Evolutionary conservation across 768 basidiomycete species (phyloP).

Genomic region (Collybia sp.): DNA sequence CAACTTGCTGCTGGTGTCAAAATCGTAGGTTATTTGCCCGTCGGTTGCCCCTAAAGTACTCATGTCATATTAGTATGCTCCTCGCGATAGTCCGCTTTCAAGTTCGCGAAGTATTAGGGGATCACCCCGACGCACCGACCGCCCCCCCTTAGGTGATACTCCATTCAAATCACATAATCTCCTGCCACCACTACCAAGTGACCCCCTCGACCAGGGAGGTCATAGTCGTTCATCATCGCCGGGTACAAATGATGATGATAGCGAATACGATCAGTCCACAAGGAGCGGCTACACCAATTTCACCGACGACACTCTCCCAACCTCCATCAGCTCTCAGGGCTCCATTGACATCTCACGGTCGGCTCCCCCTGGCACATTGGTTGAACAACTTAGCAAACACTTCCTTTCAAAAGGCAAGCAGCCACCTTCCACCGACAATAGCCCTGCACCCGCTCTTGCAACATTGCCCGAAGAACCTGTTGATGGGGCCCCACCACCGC

Average conservation of each 20-base stretch:
- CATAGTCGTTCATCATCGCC: constrained; percentile 39
- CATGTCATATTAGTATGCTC: constrained; percentile 48
- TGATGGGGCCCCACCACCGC: constrained; percentile 10
- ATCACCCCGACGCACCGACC: constrained; percentile 58
- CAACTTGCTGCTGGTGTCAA: constrained; percentile 73
- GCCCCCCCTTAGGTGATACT: constrained; percentile 36
- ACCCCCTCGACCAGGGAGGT: constrained; percentile 36
- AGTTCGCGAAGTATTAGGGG: constrained; percentile 67
- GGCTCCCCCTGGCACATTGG: constrained; percentile 42
- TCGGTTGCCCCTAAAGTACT: constrained; percentile 1
- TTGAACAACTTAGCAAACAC: constrained; percentile 61
- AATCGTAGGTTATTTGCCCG: constrained; percentile 42
- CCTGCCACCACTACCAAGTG: constrained; percentile 38
- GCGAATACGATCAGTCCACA: constrained; percentile 50
- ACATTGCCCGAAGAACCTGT: constrained; percentile 35
- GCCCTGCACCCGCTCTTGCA: constrained; percentile 25
- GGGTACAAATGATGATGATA: constrained; percentile 48
- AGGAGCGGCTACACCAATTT: constrained; percentile 30
- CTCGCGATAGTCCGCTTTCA: constrained; percentile 52
- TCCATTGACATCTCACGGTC: constrained; percentile 31
- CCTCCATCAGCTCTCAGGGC: constrained; percentile 46
- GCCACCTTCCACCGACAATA: constrained; percentile 31
- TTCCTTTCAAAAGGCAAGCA: constrained; percentile 44
- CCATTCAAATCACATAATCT: constrained; percentile 37
- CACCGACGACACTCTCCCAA: constrained; percentile 52